Evolutionary conservation across 257 asterid species (phyloP), one percentile per base, ranked within the genome.

Genomic region (Gynochthodes officinalis): DNA sequence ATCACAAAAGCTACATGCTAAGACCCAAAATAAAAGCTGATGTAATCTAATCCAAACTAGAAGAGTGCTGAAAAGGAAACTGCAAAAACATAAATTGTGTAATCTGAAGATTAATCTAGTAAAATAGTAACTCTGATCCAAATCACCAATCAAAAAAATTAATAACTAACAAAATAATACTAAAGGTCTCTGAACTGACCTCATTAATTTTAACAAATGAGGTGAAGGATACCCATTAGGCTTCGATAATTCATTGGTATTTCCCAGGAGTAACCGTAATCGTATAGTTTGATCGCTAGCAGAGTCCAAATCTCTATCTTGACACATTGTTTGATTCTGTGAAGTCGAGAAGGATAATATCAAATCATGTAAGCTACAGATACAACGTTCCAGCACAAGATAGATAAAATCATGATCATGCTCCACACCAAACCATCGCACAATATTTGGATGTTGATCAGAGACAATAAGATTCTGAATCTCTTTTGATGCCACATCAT

Each of bases 351-450:
- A 83, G 40, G 70, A 76, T 43, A 79, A 79, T 67, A 89, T 76
- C 79, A 92, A 66, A 35, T 90, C 98, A 57, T 87, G 83, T 69
- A 92, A 82, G 80, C 88, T 92, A 67, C 96, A 92, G 7, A 84
- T 73, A 76, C 98, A 90, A 13, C 95, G 87, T 76, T 92, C 98
- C 78, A 92, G 81, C 58, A 93, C 86, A 39, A 90, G 81, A 80
- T 92, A 92, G 63, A 87, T 84, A 71, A 92, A 92, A 86, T 92
- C 98, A 76, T 76, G 86, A 83, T 92, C 98, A 62, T 84, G 80
- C 80, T 92, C 97, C 74, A 92, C 97, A 18, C 98, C 98, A 25
- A 89, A 72, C 95, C 96, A 92, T 39, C 98, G 85, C 33, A 92
- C 93, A 70, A 92, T 92, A 71, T 90, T 92, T 39, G 95, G 90